Evolutionary conservation across 208 protist genomes (phyloP).

Genomic region (Novymonas esmeraldas): DNA sequence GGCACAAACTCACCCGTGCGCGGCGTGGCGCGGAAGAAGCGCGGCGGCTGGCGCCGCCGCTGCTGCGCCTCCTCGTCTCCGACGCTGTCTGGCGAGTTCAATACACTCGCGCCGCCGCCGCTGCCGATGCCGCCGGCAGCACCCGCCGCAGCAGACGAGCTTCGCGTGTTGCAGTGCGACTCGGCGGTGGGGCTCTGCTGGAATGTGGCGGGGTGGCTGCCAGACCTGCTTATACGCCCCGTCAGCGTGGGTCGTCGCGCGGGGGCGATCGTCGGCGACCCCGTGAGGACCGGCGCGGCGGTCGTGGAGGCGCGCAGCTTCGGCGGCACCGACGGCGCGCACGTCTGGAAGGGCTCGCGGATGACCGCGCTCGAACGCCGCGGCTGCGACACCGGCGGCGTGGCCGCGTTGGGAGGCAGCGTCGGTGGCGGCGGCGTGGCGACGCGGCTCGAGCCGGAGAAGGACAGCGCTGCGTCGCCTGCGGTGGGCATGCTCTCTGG

Average conservation of each 20-base stretch:
- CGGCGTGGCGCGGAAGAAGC: slow-evolving; percentile 27
- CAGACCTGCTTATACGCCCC: too few species aligned
- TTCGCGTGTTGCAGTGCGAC: neutral
- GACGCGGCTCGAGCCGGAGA: too few species aligned
- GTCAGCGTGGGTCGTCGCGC: too few species aligned
- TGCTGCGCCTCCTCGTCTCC: slow-evolving; percentile 21
- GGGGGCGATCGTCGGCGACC: too few species aligned
- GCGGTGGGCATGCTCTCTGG: too few species aligned
- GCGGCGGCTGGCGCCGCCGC: neutral
- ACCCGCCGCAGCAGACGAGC: neutral
- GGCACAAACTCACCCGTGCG: slow-evolving; percentile 27
- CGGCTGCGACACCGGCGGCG: neutral
- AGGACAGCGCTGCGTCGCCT: too few species aligned
- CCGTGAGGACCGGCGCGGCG: too few species aligned
- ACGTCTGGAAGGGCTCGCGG: slow-evolving; percentile 11
- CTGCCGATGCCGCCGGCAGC: neutral
- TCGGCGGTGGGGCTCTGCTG: neutral
- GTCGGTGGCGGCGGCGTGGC: neutral
- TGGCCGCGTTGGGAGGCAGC: neutral
- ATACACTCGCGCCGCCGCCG: neutral
- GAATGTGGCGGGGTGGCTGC: neutral
- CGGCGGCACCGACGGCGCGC: neutral
- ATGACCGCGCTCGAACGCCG: neutral
- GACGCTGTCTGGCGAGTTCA: neutral
- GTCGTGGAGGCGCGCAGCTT: neutral